Base-by-base conservation (phyloP, 805 yeast genomes). In the Pichia occidentalis region DNA sequence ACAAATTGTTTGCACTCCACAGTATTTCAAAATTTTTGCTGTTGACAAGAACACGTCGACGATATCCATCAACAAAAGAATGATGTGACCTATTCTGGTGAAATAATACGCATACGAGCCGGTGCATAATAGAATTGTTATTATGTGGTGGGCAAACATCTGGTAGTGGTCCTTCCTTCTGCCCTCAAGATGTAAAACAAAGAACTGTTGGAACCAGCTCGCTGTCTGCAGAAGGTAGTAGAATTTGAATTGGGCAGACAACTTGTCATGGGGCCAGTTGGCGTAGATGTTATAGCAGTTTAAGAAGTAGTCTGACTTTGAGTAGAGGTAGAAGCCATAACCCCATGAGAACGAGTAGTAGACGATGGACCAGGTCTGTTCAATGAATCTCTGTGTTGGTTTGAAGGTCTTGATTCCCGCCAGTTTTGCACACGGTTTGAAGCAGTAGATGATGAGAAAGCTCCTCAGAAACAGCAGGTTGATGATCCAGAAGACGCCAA, bases 121-220 rank as follows among this genome's bases (percentile, higher is more conserved):
- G 10, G 70, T 56, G 20, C 82, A 70, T 39, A 87, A 68, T 17
- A 65, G 49, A 49, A 78, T 70, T 1, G 97, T 87, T 40, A 88
- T 78, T 40, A 88, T 76, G 59, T 87, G 97, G 57, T 87, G 97
- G 32, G 79, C 63, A 52, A 86, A 75, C 97, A 87, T 87, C 60
- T 87, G 95, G 49, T 61, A 59, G 56, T 84, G 78, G 56, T 87
- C 97, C 55, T 85, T 85, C 45, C 97, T 73, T 45, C 70, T 73
- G 43, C 74, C 78, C 60, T 87, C 97, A 36, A 86, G 60, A 60
- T 85, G 76, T 43, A 88, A 65, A 22, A 82, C 84, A 48, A 83
- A 68, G 18, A 85, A 67, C 59, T 85, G 95, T 51, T 83, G 85
- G 44, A 85, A 52, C 94, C 95, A 88, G 48, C 73, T 74, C 11